Conservation (phyloP, 305 asterid genomes). For the Andrographis paniculata region DNA sequence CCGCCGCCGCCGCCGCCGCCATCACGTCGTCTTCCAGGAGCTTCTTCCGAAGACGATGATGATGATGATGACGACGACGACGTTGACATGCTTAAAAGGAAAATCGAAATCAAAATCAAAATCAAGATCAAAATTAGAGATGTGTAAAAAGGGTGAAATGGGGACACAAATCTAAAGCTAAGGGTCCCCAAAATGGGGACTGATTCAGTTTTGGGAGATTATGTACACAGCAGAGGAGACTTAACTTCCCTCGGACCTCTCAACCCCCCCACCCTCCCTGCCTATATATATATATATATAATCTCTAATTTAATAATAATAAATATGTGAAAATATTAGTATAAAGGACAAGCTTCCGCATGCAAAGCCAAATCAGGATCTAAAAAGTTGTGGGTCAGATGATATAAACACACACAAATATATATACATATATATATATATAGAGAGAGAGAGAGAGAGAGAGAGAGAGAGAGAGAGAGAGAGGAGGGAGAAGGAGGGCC, state of each 20-base stretch:
- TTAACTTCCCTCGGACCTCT: constrained; percentile 11
- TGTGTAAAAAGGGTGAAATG: background rate
- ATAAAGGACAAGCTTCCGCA: constrained; percentile 13
- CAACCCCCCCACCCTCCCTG: too few species aligned
- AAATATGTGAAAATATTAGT: background rate
- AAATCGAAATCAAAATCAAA: constrained; percentile 3
- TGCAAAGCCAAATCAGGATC: constrained; percentile 24
- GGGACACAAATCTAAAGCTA: constrained; percentile 10
- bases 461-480: too few species aligned
- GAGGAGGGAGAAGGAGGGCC: too few species aligned
- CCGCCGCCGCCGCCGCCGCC: constrained; percentile 19
- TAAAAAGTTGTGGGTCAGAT: constrained; percentile 18
- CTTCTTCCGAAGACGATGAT: constrained; percentile 23
- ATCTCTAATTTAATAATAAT: too few species aligned
- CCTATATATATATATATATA: background rate
- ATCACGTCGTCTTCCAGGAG: too few species aligned
- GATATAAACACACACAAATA: background rate
- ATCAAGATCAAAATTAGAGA: background rate
- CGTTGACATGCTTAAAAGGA: constrained; percentile 19
- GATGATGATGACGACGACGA: constrained; percentile 33
- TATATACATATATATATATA: background rate
- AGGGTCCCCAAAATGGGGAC: constrained; percentile 23
- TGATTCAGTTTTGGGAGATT: constrained; percentile 21
- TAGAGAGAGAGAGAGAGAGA: too few species aligned
- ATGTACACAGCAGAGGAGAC: constrained; percentile 21